Percentiles rank a stretch among this genome's conserved stretches.
These are phyloP conservation scores for Mucor sp. DNA, from an alignment of 371 early-diverging fungal genomes.

Conservation along the genomic window DNA sequence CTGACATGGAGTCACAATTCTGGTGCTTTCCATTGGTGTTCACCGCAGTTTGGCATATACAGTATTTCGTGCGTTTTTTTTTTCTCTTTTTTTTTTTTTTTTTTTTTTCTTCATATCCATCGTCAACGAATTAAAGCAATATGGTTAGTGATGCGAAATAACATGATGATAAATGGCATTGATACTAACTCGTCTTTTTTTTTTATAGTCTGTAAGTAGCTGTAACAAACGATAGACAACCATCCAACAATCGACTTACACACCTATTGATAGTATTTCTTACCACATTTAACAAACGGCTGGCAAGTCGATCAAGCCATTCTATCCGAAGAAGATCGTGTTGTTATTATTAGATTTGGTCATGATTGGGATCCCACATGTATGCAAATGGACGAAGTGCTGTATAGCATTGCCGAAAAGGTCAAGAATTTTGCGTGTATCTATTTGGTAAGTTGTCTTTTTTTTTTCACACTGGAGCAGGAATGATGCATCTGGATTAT, in stretches of 20 bases:
- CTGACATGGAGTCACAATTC: not conserved
- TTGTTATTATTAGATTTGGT: slow-evolving; percentile 96
- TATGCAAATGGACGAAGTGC: slow-evolving; percentile 97
- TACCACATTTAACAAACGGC: slow-evolving; percentile 81
- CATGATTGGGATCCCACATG: slow-evolving; percentile 97
- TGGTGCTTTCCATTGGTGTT: not conserved
- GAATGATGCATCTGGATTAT: not conserved
- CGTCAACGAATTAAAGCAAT: not conserved
- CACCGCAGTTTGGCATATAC: not conserved
- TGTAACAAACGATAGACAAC: too few relatives aligned
- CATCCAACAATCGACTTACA: not conserved
- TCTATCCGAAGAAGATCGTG: slow-evolving; percentile 94
- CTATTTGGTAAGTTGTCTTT: slow-evolving; percentile 73
- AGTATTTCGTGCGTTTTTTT: not conserved
- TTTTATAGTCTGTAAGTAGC: slow-evolving; percentile 19
- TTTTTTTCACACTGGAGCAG: not conserved
- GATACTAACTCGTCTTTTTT: not conserved
- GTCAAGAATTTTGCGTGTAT: slow-evolving; percentile 98
- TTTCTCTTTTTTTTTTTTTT: not conserved
- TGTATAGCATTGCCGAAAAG: slow-evolving; percentile 91
- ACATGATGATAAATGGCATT: not conserved
- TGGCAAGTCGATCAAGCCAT: slow-evolving; percentile 99
- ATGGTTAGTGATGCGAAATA: not conserved
- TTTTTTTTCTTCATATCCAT: not conserved
- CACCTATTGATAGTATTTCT: slow-evolving; percentile 56